Evolutionary conservation across 768 basidiomycete species (phyloP).

Genomic region (Sarcodon aspratus): DNA sequence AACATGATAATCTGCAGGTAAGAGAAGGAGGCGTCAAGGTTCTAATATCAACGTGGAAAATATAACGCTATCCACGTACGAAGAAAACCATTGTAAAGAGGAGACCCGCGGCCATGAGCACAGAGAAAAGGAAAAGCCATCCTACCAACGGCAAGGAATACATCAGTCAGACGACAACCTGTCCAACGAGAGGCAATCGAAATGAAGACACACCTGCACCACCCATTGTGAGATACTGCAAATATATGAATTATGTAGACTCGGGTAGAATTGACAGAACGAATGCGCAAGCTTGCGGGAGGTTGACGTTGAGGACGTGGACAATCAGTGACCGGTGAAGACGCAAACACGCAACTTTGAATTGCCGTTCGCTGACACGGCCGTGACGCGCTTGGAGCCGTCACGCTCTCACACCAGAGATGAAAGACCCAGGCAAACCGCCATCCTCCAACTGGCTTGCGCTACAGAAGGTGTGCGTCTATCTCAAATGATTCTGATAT

Average conservation of each 20-base stretch:
- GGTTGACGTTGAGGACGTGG: too few species aligned
- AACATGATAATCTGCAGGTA: conserved; percentile 95
- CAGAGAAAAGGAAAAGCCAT: conserved; percentile 95
- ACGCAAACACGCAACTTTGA: not conserved
- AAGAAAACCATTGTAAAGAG: conserved; percentile 99
- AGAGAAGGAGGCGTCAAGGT: not conserved
- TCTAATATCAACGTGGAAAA: not conserved
- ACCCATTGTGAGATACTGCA: conserved; percentile 1
- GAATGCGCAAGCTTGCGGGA: too few species aligned
- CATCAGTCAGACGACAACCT: too few species aligned
- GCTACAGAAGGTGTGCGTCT: conserved; percentile 34
- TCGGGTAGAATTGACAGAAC: too few species aligned
- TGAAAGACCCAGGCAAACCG: not conserved
- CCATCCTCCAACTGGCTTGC: conserved; percentile 54
- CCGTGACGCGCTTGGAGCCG: not conserved
- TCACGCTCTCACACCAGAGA: not conserved
- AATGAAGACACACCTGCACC: conserved; percentile 3
- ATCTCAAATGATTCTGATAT: not conserved
- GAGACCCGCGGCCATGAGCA: conserved; percentile 88
- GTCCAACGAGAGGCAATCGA: not conserved
- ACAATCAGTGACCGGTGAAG: not conserved
- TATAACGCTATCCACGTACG: conserved; percentile 40
- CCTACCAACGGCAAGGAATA: conserved; percentile 29
- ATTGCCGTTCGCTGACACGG: not conserved
- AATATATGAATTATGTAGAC: not conserved